Conservation (phyloP, 768 basidiomycete genomes). For the Pleurotus tuoliensis region DNA sequence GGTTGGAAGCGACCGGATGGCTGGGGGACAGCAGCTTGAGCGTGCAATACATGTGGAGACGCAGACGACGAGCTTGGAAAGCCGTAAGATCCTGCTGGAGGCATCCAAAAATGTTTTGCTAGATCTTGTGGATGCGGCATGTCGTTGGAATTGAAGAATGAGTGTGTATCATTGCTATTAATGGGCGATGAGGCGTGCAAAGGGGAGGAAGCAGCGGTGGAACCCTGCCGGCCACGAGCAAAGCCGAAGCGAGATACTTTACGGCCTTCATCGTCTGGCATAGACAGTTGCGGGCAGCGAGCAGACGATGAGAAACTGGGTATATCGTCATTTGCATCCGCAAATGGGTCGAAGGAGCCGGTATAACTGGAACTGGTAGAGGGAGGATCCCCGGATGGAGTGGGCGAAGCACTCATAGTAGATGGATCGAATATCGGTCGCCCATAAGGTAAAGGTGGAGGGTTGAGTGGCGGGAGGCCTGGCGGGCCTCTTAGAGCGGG, state of each 20-base stretch:
- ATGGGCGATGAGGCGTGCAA: slow-evolving; percentile 53
- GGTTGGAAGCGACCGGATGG: slow-evolving; percentile 49
- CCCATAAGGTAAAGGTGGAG: slow-evolving; percentile 50
- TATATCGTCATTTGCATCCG: slow-evolving; percentile 53
- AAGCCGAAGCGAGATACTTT: slow-evolving; percentile 82
- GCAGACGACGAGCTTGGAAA: slow-evolving; percentile 26
- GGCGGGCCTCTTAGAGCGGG: slow-evolving; percentile 47
- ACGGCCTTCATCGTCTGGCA: slow-evolving; percentile 57
- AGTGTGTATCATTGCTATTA: slow-evolving; percentile 41
- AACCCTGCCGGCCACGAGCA: slow-evolving; percentile 65
- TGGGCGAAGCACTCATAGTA: slow-evolving; percentile 31
- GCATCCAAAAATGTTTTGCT: slow-evolving; percentile 14
- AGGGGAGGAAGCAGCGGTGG: slow-evolving; percentile 56
- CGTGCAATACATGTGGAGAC: slow-evolving; percentile 47
- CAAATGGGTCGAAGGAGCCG: slow-evolving; percentile 81
- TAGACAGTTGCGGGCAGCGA: slow-evolving; percentile 29
- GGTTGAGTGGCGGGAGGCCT: slow-evolving; percentile 29
- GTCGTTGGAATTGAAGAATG: slow-evolving; percentile 38
- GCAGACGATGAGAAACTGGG: slow-evolving; percentile 28
- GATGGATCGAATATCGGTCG: slow-evolving; percentile 58
- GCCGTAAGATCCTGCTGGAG: slow-evolving; percentile 12
- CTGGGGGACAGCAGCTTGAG: slow-evolving; percentile 28
- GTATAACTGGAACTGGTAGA: slow-evolving; percentile 51
- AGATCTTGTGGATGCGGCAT: slow-evolving; percentile 28
- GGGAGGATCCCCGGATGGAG: slow-evolving; percentile 39